A percentile compares a stretch with the other conserved stretches of the same genome.
Conservation (phyloP, 140 eudicot genomes). For the Erigeron philadelphicus region DNA sequence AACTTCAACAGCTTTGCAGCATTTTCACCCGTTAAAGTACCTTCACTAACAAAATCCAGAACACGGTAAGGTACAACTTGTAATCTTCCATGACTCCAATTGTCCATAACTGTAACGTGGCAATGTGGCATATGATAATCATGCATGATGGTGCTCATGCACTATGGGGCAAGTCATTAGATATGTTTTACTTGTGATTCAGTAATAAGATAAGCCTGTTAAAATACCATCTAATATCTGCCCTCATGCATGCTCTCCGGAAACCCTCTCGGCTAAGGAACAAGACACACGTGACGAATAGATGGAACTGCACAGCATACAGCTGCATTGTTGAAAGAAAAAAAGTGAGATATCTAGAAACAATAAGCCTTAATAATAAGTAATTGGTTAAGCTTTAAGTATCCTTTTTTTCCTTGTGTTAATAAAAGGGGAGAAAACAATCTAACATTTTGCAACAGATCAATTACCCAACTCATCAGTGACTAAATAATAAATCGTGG, state of each 20-base stretch:
- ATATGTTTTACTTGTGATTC: conserved; percentile 21
- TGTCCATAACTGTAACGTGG: not conserved
- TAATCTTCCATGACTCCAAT: not conserved
- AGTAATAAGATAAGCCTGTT: conserved; percentile 20
- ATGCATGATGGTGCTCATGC: not conserved
- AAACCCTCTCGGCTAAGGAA: conserved; percentile 96
- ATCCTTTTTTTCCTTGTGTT: no score
- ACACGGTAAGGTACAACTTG: not conserved
- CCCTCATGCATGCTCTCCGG: conserved; percentile 94
- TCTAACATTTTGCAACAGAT: no score
- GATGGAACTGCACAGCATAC: conserved; percentile 96
- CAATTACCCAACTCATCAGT: no score
- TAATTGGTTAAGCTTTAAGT: not conserved
- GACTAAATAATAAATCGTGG: no score
- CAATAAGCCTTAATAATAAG: not conserved
- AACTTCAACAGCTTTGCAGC: conserved; percentile 59
- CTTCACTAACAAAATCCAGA: conserved; percentile 46
- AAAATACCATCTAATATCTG: conserved; percentile 61
- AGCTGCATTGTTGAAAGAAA: conserved; percentile 48
- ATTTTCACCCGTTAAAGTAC: conserved; percentile 47
- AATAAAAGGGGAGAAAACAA: no score
- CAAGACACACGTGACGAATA: conserved; percentile 77
- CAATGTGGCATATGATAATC: not conserved
- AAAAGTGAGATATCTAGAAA: conserved; percentile 5
- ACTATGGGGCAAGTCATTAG: not conserved